A percentile compares a stretch with the other conserved stretches of the same genome.
These are phyloP conservation scores for Fusarium domesticum DNA, from an alignment of 2,329 filamentous ascomycete genomes.

Conservation along the genomic window DNA sequence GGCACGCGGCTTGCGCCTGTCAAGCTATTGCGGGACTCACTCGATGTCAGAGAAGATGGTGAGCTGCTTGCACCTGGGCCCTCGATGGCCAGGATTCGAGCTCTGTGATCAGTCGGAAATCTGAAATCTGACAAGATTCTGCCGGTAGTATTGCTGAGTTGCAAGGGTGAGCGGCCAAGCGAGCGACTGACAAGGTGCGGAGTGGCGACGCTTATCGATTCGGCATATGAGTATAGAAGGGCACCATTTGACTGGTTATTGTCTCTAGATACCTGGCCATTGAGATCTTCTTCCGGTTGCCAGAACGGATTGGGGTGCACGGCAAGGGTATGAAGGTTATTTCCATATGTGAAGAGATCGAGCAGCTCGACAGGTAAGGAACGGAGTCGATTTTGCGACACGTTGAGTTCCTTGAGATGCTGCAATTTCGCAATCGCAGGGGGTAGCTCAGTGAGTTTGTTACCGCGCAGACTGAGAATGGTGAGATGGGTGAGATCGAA, in stretches of 20 bases:
- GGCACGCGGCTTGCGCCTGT: slow-evolving; percentile 38
- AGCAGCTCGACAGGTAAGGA: slow-evolving; percentile 63
- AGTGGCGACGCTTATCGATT: slow-evolving; percentile 1
- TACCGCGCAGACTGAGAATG: slow-evolving; percentile 64
- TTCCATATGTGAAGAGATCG: slow-evolving; percentile 46
- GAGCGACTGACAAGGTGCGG: slow-evolving; percentile 26
- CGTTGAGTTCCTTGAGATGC: slow-evolving; percentile 60
- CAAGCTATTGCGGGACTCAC: slow-evolving; percentile 8
- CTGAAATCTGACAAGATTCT: slow-evolving; percentile 31
- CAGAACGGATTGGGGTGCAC: slow-evolving; percentile 63
- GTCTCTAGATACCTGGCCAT: slow-evolving; percentile 2
- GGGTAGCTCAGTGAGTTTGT: slow-evolving; percentile 59
- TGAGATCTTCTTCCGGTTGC: slow-evolving; percentile 33
- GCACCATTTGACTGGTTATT: slow-evolving; percentile 6
- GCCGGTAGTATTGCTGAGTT: slow-evolving; percentile 32
- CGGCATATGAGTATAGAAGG: slow-evolving; percentile 9
- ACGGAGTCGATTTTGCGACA: slow-evolving; percentile 61
- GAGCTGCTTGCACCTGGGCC: slow-evolving; percentile 7
- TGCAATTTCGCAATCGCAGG: slow-evolving; percentile 55
- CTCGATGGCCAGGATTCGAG: slow-evolving; percentile 25
- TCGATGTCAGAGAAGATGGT: slow-evolving; percentile 3
- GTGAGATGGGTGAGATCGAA: slow-evolving; percentile 61
- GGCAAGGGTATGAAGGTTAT: slow-evolving; percentile 50
- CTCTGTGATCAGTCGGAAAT: slow-evolving; percentile 23
- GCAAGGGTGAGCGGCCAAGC: slow-evolving; percentile 33